A percentile compares a stretch with the other conserved stretches of the same genome.
These are phyloP conservation scores for Sarocladium brachiariae DNA, from an alignment of 2,329 filamentous ascomycete genomes.

Conservation along the genomic window DNA sequence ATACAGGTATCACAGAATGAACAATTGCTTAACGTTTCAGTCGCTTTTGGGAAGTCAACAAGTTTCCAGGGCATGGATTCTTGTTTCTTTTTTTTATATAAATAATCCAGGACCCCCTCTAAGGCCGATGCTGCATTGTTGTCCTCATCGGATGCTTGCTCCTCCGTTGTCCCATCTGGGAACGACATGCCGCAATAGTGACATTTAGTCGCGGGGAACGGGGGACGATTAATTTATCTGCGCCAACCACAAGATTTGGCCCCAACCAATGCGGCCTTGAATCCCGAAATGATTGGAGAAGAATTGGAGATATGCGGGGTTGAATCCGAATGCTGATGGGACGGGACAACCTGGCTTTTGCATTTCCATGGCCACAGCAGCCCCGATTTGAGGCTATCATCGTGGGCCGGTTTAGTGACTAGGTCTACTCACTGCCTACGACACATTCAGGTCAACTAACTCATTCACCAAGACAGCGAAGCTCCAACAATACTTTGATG, in stretches of 20 bases:
- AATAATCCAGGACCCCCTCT: constrained; percentile 5
- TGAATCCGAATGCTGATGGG: too few species aligned
- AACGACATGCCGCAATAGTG: background rate
- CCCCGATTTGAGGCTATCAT: too few species aligned
- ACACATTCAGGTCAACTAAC: too few species aligned
- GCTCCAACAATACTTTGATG: too few species aligned
- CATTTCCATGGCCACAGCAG: too few species aligned
- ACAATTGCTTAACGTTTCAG: background rate
- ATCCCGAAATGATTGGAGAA: constrained; percentile 3
- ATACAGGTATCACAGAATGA: background rate
- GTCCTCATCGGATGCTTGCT: constrained; percentile 24
- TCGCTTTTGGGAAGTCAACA: background rate
- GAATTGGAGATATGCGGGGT: constrained; percentile 1
- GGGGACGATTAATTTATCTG: constrained; percentile 7
- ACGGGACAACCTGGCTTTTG: too few species aligned
- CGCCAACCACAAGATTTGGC: background rate
- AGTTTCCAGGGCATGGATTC: background rate
- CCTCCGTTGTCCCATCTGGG: constrained; percentile 22
- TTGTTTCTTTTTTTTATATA: too few species aligned
- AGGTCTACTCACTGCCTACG: too few species aligned
- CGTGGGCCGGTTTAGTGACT: too few species aligned
- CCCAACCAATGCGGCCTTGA: background rate
- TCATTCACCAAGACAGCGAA: too few species aligned
- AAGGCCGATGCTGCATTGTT: constrained; percentile 18
- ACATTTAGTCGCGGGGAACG: constrained; percentile 6